A percentile compares a stretch with the other conserved stretches of the same genome.
phyloP scores from a whole-genome alignment of 2,329 filamentous ascomycete species.

The Aspergillus jensenii region DNA sequence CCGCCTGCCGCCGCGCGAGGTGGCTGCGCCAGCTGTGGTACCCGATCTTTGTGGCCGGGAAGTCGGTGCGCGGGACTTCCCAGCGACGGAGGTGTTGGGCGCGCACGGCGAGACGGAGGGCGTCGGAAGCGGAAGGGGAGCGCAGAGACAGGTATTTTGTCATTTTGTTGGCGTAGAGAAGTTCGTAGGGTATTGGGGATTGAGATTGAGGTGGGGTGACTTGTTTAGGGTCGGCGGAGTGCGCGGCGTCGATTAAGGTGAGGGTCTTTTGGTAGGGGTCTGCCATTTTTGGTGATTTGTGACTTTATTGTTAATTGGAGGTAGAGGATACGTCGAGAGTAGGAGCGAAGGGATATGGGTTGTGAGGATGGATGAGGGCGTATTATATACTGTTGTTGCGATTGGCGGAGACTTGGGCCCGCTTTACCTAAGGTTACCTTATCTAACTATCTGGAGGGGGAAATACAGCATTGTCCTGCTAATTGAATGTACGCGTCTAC shows the following conservation, averaged over 20 bases:
- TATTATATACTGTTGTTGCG: background rate
- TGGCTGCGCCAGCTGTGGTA: slow-evolving; percentile 79
- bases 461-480: background rate
- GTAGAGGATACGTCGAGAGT: background rate
- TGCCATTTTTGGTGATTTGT: slow-evolving; percentile 23
- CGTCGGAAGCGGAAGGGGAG: slow-evolving; percentile 61
- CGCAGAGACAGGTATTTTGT: slow-evolving; percentile 67
- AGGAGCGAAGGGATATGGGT: background rate
- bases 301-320: background rate
- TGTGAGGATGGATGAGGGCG: background rate
- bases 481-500: background rate
- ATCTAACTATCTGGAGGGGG: background rate
- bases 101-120: slow-evolving; percentile 72
- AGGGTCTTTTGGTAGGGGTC: slow-evolving; percentile 51
- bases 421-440: background rate
- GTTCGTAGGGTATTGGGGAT: slow-evolving; percentile 66
- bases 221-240: slow-evolving; percentile 65
- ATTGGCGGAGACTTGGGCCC: background rate
- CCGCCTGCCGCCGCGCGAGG: slow-evolving; percentile 70
- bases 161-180: slow-evolving; percentile 80
- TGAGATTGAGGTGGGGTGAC: slow-evolving; percentile 26
- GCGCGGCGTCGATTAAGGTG: slow-evolving; percentile 70
- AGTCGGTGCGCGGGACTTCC: slow-evolving; percentile 73
- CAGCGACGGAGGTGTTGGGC: slow-evolving; percentile 85
- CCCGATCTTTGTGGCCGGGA: slow-evolving; percentile 71